These are phyloP conservation scores for Corchorus olitorius DNA, from an alignment of 345 rosid species.

Conservation along the genomic window DNA sequence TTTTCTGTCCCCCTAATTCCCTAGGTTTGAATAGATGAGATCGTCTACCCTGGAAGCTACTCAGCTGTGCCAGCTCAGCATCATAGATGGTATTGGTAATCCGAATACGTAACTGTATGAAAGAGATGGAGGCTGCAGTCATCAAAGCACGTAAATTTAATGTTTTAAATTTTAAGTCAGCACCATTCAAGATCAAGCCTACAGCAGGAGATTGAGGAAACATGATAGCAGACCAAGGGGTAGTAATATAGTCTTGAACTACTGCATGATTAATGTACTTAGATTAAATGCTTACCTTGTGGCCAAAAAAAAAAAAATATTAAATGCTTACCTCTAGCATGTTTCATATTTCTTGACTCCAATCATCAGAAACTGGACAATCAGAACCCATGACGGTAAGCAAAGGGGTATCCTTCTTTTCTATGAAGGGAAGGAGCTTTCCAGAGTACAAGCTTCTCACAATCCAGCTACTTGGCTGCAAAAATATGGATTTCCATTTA, in stretches of 20 bases:
- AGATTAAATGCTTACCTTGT: background rate
- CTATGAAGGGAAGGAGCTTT: conserved; percentile 36
- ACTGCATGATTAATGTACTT: background rate
- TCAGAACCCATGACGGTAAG: conserved; percentile 1
- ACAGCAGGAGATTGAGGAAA: background rate
- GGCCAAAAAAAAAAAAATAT: too few relatives aligned
- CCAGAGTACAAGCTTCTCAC: conserved; percentile 52
- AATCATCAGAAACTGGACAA: conserved; percentile 23
- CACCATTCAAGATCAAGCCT: background rate
- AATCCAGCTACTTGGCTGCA: conserved; percentile 52
- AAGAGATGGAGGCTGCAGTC: background rate
- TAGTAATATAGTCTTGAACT: background rate
- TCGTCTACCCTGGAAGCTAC: background rate
- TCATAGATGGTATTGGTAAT: background rate
- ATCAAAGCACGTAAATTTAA: background rate
- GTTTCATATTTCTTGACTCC: conserved; percentile 51
- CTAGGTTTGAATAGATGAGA: background rate
- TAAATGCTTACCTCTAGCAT: conserved; percentile 9
- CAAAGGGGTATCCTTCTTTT: conserved; percentile 17
- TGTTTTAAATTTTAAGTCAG: background rate
- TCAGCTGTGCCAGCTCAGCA: background rate
- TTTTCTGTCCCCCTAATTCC: background rate
- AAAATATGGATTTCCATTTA: conserved; percentile 4
- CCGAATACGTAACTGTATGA: background rate
- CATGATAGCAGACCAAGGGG: background rate